Percentiles rank a stretch among this genome's conserved stretches.
Conservation (phyloP, 371 early-diverging fungal genomes). For the Saksenaea vasiformis region DNA sequence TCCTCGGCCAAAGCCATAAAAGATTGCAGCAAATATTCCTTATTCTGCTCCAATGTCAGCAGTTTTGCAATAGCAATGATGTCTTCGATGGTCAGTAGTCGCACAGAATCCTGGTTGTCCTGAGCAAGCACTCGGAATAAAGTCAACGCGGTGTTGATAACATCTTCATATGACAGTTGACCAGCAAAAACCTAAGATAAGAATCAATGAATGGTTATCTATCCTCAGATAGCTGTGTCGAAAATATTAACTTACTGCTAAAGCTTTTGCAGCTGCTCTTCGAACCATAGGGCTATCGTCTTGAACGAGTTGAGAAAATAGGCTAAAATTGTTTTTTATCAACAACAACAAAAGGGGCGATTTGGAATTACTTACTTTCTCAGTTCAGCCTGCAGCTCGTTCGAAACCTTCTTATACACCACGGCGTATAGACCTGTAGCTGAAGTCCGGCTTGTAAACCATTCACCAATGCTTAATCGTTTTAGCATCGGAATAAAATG, state of each 20-base stretch:
- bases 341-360: neutral
- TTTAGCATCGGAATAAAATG: constrained; percentile 86
- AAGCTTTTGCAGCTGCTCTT: constrained; percentile 85
- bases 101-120: constrained; percentile 95
- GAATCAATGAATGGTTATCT: neutral
- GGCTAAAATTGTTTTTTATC: constrained; percentile 24
- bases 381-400: constrained; percentile 81
- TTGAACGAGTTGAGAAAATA: constrained; percentile 73
- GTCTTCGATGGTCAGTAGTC: constrained; percentile 88
- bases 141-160: constrained; percentile 75
- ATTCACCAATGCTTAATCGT: constrained; percentile 87
- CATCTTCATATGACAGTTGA: constrained; percentile 67
- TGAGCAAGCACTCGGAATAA: constrained; percentile 74
- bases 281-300: constrained; percentile 98
- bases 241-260: constrained; percentile 55
- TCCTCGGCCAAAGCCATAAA: constrained; percentile 80
- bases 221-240: neutral
- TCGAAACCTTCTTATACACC: constrained; percentile 70
- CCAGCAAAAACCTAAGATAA: constrained; percentile 57
- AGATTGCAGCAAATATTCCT: constrained; percentile 67
- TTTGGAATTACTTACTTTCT: constrained; percentile 55
- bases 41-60: constrained; percentile 76
- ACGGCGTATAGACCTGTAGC: constrained; percentile 91
- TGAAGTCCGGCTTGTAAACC: constrained; percentile 96
- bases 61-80: constrained; percentile 85